phyloP scores from a whole-genome alignment of 345 rosid genomes.

The Schrenkiella parvula region DNA sequence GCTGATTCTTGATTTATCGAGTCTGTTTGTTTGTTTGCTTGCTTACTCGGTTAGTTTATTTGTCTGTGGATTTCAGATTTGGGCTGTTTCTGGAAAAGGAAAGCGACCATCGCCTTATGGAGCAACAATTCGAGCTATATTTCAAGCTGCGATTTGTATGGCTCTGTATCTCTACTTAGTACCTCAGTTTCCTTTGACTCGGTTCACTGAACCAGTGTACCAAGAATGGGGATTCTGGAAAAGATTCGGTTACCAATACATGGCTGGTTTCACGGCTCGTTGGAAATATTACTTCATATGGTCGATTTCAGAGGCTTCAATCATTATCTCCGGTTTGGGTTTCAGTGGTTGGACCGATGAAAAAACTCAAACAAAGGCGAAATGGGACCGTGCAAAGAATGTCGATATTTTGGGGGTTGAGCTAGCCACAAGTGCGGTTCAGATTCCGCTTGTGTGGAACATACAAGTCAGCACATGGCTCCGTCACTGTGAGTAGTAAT shows the following conservation, averaged over 20 bases:
- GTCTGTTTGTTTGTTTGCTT: constrained; percentile 10
- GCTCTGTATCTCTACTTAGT: constrained; percentile 68
- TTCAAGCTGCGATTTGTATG: constrained; percentile 86
- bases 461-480: constrained; percentile 99
- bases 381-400: constrained; percentile 89
- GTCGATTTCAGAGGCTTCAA: constrained; percentile 92
- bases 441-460: constrained; percentile 88
- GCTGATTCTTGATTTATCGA: background rate
- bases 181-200: constrained; percentile 63
- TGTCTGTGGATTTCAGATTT: constrained; percentile 45
- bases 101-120: constrained; percentile 56
- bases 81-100: constrained; percentile 42
- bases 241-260: constrained; percentile 74
- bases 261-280: constrained; percentile 78
- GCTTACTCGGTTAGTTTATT: background rate
- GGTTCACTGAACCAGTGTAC: constrained; percentile 66
- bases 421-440: constrained; percentile 74
- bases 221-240: constrained; percentile 88
- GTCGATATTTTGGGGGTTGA: constrained; percentile 87
- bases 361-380: constrained; percentile 56
- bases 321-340: constrained; percentile 87
- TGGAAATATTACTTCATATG: constrained; percentile 98
- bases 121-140: constrained; percentile 62
- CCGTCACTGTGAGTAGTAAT: constrained; percentile 80
- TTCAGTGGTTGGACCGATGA: constrained; percentile 91